phyloP scores from a whole-genome alignment of 208 protist species.

The Wallacemonas collosoma region DNA sequence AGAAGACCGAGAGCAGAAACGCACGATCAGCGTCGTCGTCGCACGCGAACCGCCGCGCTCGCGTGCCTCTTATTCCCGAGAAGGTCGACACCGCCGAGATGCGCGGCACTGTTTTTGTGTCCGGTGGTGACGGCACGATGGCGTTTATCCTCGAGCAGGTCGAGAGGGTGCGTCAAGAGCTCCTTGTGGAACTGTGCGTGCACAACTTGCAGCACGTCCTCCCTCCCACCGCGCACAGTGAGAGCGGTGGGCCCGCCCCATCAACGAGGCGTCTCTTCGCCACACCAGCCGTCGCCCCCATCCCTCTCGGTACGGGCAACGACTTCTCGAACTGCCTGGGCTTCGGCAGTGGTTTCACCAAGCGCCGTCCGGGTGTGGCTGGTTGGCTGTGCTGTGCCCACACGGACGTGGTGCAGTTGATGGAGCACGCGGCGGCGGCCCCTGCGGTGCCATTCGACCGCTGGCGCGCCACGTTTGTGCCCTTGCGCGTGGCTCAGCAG shows the following conservation, averaged over 20 bases:
- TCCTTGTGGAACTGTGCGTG: conserved; percentile 32
- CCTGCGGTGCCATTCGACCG: conserved; percentile 77
- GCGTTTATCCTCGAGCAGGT: conserved; percentile 80
- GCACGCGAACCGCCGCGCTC: neutral
- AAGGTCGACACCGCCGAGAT: conserved; percentile 13
- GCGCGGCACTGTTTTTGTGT: conserved; percentile 80
- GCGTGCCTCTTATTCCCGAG: neutral
- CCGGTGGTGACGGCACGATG: conserved; percentile 85
- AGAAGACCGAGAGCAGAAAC: neutral
- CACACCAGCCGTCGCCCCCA: conserved; percentile 69
- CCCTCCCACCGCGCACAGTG: neutral
- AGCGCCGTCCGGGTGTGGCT: conserved; percentile 15
- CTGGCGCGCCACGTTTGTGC: conserved; percentile 63
- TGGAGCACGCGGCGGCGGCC: conserved; percentile 38
- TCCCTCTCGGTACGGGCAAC: conserved; percentile 87
- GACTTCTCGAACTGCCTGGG: conserved; percentile 82
- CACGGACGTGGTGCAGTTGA: conserved; percentile 39
- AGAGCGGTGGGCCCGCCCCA: neutral
- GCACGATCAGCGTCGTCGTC: neutral
- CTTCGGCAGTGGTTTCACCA: conserved; percentile 63
- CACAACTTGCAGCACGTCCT: conserved; percentile 3
- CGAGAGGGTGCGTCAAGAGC: conserved; percentile 49
- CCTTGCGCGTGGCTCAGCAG: conserved; percentile 47
- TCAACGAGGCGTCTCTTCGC: conserved; percentile 29
- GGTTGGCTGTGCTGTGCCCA: conserved; percentile 29